phyloP scores from a whole-genome alignment of 2,329 filamentous ascomycete genomes.

The Chaetothyriales sp. region DNA sequence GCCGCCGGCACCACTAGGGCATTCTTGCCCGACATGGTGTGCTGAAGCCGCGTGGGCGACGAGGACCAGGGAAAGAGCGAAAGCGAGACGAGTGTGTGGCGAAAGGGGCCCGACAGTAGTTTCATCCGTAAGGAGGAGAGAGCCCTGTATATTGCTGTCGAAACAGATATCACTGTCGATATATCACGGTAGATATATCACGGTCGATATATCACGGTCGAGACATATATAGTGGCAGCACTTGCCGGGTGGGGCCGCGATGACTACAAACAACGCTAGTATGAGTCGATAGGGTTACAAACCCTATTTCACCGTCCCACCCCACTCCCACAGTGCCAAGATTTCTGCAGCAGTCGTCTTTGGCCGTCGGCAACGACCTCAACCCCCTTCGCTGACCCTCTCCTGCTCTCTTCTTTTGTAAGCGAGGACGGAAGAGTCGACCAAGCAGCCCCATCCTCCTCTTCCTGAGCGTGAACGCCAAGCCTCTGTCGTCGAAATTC shows the following conservation, averaged over 20 bases:
- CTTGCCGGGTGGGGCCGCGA: no score
- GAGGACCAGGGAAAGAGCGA: neutral
- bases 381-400: neutral
- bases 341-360: neutral
- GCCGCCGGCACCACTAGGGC: slow-evolving; percentile 63
- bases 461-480: neutral
- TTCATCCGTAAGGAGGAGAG: neutral
- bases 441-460: neutral
- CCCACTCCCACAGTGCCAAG: neutral
- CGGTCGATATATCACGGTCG: no score
- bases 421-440: neutral
- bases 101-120: neutral
- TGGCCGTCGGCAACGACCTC: neutral
- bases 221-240: no score
- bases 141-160: neutral
- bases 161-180: no score
- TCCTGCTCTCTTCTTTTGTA: neutral
- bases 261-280: no score
- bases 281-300: neutral
- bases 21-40: slow-evolving; percentile 18
- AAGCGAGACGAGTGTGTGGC: neutral
- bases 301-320: neutral
- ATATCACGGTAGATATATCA: no score
- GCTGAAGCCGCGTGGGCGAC: neutral
- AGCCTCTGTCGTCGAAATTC: neutral